phyloP scores from a whole-genome alignment of 768 basidiomycete species.

The Candolleomyces efflorescens region DNA sequence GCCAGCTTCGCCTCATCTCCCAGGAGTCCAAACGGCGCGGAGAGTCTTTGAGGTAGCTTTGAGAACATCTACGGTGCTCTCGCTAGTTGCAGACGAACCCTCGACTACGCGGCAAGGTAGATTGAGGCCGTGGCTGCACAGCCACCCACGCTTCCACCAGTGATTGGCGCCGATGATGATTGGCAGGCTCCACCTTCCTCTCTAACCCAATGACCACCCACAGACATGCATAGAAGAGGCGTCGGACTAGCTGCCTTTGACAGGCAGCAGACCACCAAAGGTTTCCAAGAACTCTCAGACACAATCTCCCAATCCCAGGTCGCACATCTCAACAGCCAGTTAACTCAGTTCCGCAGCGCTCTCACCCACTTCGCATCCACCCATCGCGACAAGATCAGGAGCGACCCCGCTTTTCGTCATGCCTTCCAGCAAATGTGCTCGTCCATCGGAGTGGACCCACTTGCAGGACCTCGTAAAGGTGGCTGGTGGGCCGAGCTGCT shows the following conservation, averaged over 20 bases:
- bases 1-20: conserved; percentile 88
- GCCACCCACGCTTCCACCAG: neutral
- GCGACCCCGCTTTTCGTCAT: conserved; percentile 83
- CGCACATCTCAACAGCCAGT: conserved; percentile 73
- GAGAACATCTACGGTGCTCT: conserved; percentile 45
- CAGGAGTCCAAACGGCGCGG: conserved; percentile 71
- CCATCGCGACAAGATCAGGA: conserved; percentile 80
- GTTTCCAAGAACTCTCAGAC: conserved; percentile 78
- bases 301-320: conserved; percentile 76
- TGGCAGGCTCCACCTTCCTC: neutral
- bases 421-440: conserved; percentile 96
- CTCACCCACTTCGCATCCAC: conserved; percentile 76
- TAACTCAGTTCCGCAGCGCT: conserved; percentile 78
- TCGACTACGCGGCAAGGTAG: neutral
- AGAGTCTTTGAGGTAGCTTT: conserved; percentile 67
- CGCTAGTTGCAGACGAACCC: too few relatives aligned
- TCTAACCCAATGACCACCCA: neutral
- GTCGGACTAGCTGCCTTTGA: conserved; percentile 89
- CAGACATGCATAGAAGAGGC: conserved; percentile 71
- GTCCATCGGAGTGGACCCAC: conserved; percentile 91
- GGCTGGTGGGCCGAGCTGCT: conserved; percentile 93
- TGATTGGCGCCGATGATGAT: neutral
- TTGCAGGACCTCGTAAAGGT: conserved; percentile 79
- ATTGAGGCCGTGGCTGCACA: neutral
- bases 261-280: conserved; percentile 76